These are phyloP conservation scores for Pseudotulostoma volvatum DNA, from an alignment of 495 filamentous ascomycete species.

Conservation along the genomic window DNA sequence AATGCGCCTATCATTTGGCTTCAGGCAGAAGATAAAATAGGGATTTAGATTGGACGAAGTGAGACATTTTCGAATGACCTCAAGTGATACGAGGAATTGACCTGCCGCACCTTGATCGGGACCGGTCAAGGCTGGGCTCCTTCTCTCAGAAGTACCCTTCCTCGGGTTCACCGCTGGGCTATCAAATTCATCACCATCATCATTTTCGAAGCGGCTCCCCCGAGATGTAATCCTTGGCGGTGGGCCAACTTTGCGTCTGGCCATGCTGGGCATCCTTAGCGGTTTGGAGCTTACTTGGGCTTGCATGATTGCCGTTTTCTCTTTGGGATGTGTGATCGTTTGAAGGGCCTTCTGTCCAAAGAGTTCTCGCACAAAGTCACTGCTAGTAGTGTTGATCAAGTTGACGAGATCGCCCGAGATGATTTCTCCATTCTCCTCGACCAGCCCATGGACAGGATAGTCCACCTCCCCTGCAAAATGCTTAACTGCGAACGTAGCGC, in stretches of 20 bases:
- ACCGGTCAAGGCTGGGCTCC: slow-evolving; percentile 25
- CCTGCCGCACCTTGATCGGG: slow-evolving; percentile 72
- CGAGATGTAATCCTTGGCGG: slow-evolving; percentile 26
- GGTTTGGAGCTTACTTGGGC: slow-evolving; percentile 92
- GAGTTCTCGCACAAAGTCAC: slow-evolving; percentile 71
- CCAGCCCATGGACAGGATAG: slow-evolving; percentile 65
- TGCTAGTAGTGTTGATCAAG: slow-evolving; percentile 72
- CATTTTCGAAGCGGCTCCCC: slow-evolving; percentile 23
- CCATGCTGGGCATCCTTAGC: slow-evolving; percentile 80
- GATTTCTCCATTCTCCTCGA: slow-evolving; percentile 91
- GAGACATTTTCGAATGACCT: slow-evolving; percentile 73
- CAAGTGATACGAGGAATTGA: slow-evolving; percentile 79
- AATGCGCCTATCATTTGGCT: slow-evolving; percentile 92
- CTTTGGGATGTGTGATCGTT: slow-evolving; percentile 77
- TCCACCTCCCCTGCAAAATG: slow-evolving; percentile 97
- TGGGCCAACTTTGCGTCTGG: slow-evolving; percentile 48
- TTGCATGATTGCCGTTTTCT: slow-evolving; percentile 84
- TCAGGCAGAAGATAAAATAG: slow-evolving; percentile 94
- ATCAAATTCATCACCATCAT: slow-evolving; percentile 39
- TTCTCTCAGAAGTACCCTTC: slow-evolving; percentile 17
- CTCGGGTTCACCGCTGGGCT: slow-evolving; percentile 25
- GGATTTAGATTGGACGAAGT: slow-evolving; percentile 68
- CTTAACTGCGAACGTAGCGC: slow-evolving; percentile 71
- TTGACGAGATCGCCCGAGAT: slow-evolving; percentile 95
- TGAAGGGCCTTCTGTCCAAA: slow-evolving; percentile 89